Base-by-base conservation (phyloP, 1,284 basidiomycete species). In the Golubevia sp. region DNA sequence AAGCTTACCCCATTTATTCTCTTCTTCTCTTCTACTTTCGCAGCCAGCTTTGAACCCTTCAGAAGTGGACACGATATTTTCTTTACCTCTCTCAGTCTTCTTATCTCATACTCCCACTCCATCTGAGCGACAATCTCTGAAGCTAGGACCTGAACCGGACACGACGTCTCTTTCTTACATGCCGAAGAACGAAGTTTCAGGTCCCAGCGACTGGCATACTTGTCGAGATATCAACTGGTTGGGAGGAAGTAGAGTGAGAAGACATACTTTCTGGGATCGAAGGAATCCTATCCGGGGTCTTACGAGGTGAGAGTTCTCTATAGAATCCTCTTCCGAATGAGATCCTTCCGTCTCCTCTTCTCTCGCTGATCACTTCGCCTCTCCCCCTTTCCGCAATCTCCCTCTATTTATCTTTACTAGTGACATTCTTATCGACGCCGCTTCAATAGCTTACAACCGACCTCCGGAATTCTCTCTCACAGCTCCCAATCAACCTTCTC, bases 261-360 rank as follows among this genome's bases (percentile, higher is more conserved):
- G 79, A 27, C 79, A 82, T 55, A 77, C 71, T 0, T 82, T 82
- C 27, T 78, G 74, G 76, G 77, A 82, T 53, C 56, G 64, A 38
- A 54, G 77, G 0, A 82, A 80, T 50, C 79, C 79, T 2, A 72
- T 82, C 30, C 51, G 77, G 7, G 79, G 79, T 1, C 57, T 82
- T 18, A 74, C 71, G 15, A 73, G 67, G 67, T 69, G 21, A 8
- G 67, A 26, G 2, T 20, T n/a, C 8, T 21, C 18, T n/a, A 49
- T 15, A 49, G 15, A 15, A n/a, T 49, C 48, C 48, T 49, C 48
- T n/a, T 49, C 48, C 48, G n/a, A 49, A 15, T 49, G 48, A 15
- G 48, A n/a, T n/a, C 48, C 48, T n/a, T 49, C 48, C 15, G 23
- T 26, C 23, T 8, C 8, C 23, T 13, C 23, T 21, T 34, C 27